phyloP scores from a whole-genome alignment of 139 green algal genomes.

The Limnomonas spitsbergensis region DNA sequence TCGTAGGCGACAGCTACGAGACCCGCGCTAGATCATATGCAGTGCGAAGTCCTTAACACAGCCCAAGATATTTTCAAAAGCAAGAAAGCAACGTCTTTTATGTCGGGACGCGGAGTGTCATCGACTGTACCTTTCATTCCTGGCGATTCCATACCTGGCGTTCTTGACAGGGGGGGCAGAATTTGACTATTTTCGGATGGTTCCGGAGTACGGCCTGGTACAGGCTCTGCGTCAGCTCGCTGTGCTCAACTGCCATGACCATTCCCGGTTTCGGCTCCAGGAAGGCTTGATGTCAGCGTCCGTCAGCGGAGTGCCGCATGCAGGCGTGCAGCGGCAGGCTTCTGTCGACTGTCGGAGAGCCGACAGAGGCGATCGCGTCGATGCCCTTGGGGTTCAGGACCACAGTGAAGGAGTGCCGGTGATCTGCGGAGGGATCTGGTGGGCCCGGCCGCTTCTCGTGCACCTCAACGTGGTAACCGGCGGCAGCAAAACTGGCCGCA shows the following conservation, averaged over 20 bases:
- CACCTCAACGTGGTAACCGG: slow-evolving; percentile 1
- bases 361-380: not conserved
- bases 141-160: too few species aligned
- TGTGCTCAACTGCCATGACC: not conserved
- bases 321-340: slow-evolving; percentile 1
- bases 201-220: not conserved
- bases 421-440: not conserved
- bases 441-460: slow-evolving; percentile 7
- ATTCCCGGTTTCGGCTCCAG: not conserved
- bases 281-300: not conserved
- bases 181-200: too few species aligned
- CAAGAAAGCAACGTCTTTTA: too few species aligned
- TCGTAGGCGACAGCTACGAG: too few species aligned
- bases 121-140: too few species aligned
- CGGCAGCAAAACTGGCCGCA: not conserved
- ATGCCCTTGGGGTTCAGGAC: slow-evolving; percentile 13
- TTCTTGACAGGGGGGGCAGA: too few species aligned
- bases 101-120: too few species aligned
- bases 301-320: slow-evolving; percentile 6
- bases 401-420: not conserved
- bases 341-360: not conserved
- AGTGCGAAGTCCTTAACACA: too few species aligned
- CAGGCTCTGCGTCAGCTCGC: not conserved
- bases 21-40: too few species aligned
- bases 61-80: too few species aligned